phyloP scores from a whole-genome alignment of 306 rosid species.

The Psophocarpus tetragonolobus region DNA sequence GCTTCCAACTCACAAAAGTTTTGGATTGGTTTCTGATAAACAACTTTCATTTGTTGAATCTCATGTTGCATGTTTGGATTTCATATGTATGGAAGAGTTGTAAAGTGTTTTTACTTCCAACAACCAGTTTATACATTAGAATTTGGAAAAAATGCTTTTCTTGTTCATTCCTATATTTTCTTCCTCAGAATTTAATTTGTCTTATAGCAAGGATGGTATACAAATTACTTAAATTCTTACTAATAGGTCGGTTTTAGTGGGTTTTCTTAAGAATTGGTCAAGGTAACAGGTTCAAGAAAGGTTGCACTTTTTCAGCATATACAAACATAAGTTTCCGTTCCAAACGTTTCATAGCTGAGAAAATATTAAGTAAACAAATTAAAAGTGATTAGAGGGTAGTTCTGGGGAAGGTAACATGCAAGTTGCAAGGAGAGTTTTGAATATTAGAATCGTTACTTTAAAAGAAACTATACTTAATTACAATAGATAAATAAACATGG shows the following conservation, averaged over 20 bases:
- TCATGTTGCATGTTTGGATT: background rate
- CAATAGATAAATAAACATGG: background rate
- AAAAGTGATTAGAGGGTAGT: background rate
- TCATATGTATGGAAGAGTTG: background rate
- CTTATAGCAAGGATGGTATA: background rate
- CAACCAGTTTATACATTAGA: background rate
- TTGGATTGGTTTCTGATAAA: background rate
- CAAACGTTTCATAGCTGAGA: background rate
- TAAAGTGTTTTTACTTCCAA: background rate
- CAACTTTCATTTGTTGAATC: background rate
- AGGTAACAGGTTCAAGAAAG: background rate
- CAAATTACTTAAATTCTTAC: background rate
- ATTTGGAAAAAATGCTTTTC: background rate
- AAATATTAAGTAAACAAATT: background rate
- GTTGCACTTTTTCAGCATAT: background rate
- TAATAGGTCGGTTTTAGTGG: background rate
- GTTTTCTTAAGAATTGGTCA: background rate
- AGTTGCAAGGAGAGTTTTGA: slow-evolving; percentile 30
- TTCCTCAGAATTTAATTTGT: background rate
- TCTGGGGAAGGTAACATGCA: slow-evolving; percentile 30
- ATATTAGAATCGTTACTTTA: background rate
- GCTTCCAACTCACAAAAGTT: background rate
- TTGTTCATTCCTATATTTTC: background rate
- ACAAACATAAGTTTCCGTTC: background rate
- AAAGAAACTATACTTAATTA: background rate